Evolutionary conservation across 2,329 filamentous ascomycete genomes (phyloP).

Genomic region (Fusarium buharicum): DNA sequence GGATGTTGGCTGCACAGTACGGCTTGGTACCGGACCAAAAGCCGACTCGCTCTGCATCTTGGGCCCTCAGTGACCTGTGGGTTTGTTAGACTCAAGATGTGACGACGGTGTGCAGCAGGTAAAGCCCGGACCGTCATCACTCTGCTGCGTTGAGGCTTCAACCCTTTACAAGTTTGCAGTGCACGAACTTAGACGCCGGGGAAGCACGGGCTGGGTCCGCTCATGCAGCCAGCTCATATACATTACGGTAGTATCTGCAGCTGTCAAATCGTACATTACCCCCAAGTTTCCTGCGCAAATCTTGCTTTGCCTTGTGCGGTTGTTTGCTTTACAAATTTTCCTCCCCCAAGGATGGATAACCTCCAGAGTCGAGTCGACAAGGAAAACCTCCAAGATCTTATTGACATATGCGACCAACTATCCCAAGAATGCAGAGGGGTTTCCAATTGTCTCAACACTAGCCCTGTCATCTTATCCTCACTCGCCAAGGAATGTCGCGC

Average conservation of each 20-base stretch:
- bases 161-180: conserved; percentile 7
- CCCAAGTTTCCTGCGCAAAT: conserved; percentile 19
- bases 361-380: conserved; percentile 40
- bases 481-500: conserved; percentile 44
- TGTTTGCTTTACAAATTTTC: conserved; percentile 20
- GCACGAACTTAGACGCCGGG: conserved; percentile 26
- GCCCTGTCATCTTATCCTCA: conserved; percentile 41
- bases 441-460: conserved; percentile 45
- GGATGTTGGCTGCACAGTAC: conserved; percentile 24
- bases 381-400: conserved; percentile 42
- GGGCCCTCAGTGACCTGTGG: conserved; percentile 7
- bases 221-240: conserved; percentile 21
- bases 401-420: conserved; percentile 42
- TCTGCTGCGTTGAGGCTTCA: conserved; percentile 33
- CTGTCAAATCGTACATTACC: conserved; percentile 37
- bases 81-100: conserved; percentile 22
- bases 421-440: conserved; percentile 42
- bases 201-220: conserved; percentile 38
- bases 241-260: conserved; percentile 11
- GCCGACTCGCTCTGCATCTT: conserved; percentile 26
- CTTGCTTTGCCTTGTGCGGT: neutral
- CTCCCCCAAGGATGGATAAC: conserved; percentile 37
- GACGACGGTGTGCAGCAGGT: conserved; percentile 35
- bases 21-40: conserved; percentile 32
- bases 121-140: conserved; percentile 24